Base-by-base conservation (phyloP, 768 basidiomycete genomes). In the Cantharellus anzutake region DNA sequence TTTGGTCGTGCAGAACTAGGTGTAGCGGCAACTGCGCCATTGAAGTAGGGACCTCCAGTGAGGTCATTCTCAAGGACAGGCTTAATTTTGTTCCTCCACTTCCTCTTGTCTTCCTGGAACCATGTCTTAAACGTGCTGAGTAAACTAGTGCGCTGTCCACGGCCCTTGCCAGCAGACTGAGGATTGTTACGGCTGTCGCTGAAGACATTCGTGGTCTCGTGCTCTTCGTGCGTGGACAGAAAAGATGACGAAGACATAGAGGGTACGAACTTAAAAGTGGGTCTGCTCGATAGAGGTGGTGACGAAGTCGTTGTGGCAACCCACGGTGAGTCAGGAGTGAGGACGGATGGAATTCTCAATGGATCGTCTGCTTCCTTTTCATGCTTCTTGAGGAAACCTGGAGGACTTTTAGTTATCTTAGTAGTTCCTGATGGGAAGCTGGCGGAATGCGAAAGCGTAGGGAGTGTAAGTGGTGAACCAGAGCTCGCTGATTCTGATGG, bases 51-150 rank as follows among this genome's bases (percentile, higher is more conserved):
- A 55, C 7, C 38, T 11, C 14, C 7, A 37, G 52, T 11, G 52
- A 37, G 11, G 7, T 7, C 39, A 11, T 14, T 39, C 56, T 37
- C 39, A 5, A 14, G 5, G 14, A 41, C 52, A 55, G 52, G 37
- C 37, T 57, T 57, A 14, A 11, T 57, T 37, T 55, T 55, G 11
- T 86, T 78, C 72, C 93, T 94, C 3, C 89, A 83, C 67, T 88
- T 91, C 64, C 78, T 76, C 16, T 65, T 64, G 63, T 92, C 92
- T 62, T 96, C 91, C 61, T 90, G 80, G 71, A 97, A 94, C 88
- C 93, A 91, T 62, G 83, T 76, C 51, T 88, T 79, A 71, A 98
- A 90, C 3, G 89, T 80, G 2, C 84, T 82, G 56, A 97, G 72
- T 38, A 98, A 68, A 67, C 85, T 90, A 4, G 87, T 86, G 41